Conservation (phyloP, 768 basidiomycete genomes). For the Trametes gibbosa region DNA sequence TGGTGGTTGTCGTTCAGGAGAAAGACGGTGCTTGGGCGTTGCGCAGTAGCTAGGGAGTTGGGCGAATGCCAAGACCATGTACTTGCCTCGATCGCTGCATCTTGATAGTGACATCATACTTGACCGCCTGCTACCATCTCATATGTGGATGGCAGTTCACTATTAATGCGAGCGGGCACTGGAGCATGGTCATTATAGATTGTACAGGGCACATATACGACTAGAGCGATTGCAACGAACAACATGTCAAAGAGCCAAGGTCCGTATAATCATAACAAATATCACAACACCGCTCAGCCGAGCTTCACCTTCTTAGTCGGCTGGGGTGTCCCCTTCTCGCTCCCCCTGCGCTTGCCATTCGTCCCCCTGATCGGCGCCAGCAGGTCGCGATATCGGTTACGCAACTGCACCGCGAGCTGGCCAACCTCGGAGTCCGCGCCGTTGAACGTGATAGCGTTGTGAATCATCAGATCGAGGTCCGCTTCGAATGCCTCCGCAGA, state of each 20-base stretch:
- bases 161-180: not conserved
- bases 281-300: conserved; percentile 35
- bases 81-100: conserved; percentile 2
- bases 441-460: conserved; percentile 90
- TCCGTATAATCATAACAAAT: conserved; percentile 18
- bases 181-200: conserved; percentile 8
- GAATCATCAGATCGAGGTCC: conserved; percentile 84
- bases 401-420: conserved; percentile 47
- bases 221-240: conserved; percentile 13
- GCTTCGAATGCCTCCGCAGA: conserved; percentile 75
- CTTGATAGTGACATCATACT: conserved; percentile 21
- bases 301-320: conserved; percentile 61
- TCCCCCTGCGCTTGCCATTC: conserved; percentile 64
- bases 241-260: conserved; percentile 13
- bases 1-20: conserved; percentile 18
- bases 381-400: conserved; percentile 53
- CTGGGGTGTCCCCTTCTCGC: conserved; percentile 60
- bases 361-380: conserved; percentile 47
- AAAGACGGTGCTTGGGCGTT: not conserved
- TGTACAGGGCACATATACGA: conserved; percentile 17
- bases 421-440: conserved; percentile 80
- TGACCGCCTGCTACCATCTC: too few species aligned
- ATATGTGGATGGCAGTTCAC: too few species aligned
- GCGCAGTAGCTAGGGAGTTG: not conserved
- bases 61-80: conserved; percentile 13